Conservation (phyloP, 2,329 filamentous ascomycete species). For the Esteya vermicola region DNA sequence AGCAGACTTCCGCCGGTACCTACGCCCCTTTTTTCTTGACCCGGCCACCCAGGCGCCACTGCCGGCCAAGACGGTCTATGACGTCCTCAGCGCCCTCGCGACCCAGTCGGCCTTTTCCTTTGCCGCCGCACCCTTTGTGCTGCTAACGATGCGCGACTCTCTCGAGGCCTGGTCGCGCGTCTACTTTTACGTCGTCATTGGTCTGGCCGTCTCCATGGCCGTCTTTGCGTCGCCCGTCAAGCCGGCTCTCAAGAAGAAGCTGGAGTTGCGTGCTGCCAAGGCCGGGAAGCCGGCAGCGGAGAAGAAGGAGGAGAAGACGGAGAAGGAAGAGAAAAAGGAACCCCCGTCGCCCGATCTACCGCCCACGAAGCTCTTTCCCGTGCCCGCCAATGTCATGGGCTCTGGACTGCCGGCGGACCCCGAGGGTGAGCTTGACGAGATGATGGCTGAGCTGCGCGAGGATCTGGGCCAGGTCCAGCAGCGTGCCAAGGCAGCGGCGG, state of each 20-base stretch:
- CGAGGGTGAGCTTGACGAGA: conserved; percentile 61
- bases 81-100: conserved; percentile 27
- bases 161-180: conserved; percentile 69
- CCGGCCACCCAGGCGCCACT: conserved; percentile 56
- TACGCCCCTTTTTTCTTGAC: conserved; percentile 87
- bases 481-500: conserved; percentile 1
- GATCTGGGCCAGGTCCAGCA: conserved; percentile 51
- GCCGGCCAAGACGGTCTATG: conserved; percentile 61
- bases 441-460: conserved; percentile 55
- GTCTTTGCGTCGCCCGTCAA: conserved; percentile 77
- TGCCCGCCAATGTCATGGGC: conserved; percentile 6
- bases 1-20: conserved; percentile 70
- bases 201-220: conserved; percentile 47
- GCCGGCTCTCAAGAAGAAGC: conserved; percentile 34
- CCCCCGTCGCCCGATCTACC: conserved; percentile 5
- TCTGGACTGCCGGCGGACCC: conserved; percentile 63
- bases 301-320: neutral
- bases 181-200: conserved; percentile 73
- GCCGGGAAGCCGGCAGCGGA: too few relatives aligned
- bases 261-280: conserved; percentile 44
- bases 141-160: conserved; percentile 59
- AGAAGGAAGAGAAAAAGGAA: conserved; percentile 1
- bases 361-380: conserved; percentile 4
- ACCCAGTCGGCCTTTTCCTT: conserved; percentile 48
- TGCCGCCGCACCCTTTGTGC: conserved; percentile 68